Percentiles rank a stretch among this genome's conserved stretches.
Evolutionary conservation across 805 yeast species (phyloP).

Genomic region (Novakomyces olei): DNA sequence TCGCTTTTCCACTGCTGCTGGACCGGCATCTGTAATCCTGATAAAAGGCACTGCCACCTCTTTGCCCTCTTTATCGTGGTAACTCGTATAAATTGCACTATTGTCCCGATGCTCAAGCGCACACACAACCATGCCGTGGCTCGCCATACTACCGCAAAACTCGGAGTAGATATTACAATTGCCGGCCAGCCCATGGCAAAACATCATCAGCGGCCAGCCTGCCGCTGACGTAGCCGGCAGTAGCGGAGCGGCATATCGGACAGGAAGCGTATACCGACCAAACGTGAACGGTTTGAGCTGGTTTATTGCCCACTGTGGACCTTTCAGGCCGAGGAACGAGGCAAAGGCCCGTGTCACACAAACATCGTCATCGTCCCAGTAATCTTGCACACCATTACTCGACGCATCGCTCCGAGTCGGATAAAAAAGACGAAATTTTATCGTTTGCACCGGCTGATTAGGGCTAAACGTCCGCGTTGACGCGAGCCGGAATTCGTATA

Average conservation of each 20-base stretch:
- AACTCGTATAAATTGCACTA: conserved; percentile 50
- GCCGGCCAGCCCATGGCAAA: conserved; percentile 12
- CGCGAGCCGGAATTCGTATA: conserved; percentile 9
- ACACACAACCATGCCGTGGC: conserved; percentile 10
- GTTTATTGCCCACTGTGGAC: background rate
- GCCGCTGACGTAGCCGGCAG: conserved; percentile 8
- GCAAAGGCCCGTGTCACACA: no score
- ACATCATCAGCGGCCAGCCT: conserved; percentile 11
- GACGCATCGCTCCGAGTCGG: no score
- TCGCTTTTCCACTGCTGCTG: no score
- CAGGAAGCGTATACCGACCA: conserved; percentile 1
- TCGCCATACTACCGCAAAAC: conserved; percentile 11
- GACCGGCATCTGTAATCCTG: no score
- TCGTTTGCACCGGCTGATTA: conserved; percentile 9
- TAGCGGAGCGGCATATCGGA: conserved; percentile 4
- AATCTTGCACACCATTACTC: no score
- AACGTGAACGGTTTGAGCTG: background rate
- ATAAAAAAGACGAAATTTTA: conserved; percentile 11
- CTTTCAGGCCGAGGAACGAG: no score
- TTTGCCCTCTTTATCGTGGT: conserved; percentile 54
- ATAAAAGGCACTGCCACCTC: conserved; percentile 12
- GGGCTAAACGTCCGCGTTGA: background rate
- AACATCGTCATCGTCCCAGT: no score
- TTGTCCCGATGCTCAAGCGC: conserved; percentile 23
- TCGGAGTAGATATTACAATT: conserved; percentile 11